These are phyloP conservation scores for Plasmodium inui DNA, from an alignment of 169 alveolate genomes.

Conservation along the genomic window DNA sequence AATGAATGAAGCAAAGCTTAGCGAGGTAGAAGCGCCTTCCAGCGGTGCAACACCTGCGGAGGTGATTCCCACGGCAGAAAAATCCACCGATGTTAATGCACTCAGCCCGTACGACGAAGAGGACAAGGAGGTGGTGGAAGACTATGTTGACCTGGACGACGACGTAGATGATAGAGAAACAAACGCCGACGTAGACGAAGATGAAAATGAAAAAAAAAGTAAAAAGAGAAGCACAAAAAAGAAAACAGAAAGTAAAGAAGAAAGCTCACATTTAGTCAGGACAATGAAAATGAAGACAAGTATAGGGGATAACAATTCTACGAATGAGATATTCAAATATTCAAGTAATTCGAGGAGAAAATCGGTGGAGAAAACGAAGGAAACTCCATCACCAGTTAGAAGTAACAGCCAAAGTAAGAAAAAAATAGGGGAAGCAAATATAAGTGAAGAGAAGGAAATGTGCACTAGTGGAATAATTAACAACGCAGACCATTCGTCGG, in stretches of 20 bases:
- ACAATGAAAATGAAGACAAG: not conserved
- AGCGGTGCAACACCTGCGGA: not conserved
- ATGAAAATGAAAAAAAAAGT: constrained; percentile 16
- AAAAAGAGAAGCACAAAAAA: not conserved
- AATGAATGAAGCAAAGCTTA: not conserved
- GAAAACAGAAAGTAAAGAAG: not conserved
- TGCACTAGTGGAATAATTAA: not conserved
- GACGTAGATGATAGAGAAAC: constrained; percentile 16
- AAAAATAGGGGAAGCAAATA: not conserved
- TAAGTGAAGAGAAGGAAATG: not conserved
- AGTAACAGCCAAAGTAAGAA: constrained; percentile 10
- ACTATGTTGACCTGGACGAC: constrained; percentile 3
- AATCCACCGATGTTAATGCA: not conserved
- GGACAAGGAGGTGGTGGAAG: not conserved
- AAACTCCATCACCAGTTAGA: constrained; percentile 3
- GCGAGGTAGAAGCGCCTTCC: not conserved
- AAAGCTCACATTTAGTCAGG: not conserved
- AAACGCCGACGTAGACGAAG: not conserved
- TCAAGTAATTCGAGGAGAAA: constrained; percentile 14
- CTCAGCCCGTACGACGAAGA: not conserved
- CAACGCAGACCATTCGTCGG: not conserved
- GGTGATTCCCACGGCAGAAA: not conserved
- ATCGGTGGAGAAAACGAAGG: constrained; percentile 29
- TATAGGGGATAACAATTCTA: constrained; percentile 3
- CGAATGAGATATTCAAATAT: not conserved